These are phyloP conservation scores for Porpolomopsis calyptriformis DNA, from an alignment of 768 basidiomycete species.

Conservation along the genomic window DNA sequence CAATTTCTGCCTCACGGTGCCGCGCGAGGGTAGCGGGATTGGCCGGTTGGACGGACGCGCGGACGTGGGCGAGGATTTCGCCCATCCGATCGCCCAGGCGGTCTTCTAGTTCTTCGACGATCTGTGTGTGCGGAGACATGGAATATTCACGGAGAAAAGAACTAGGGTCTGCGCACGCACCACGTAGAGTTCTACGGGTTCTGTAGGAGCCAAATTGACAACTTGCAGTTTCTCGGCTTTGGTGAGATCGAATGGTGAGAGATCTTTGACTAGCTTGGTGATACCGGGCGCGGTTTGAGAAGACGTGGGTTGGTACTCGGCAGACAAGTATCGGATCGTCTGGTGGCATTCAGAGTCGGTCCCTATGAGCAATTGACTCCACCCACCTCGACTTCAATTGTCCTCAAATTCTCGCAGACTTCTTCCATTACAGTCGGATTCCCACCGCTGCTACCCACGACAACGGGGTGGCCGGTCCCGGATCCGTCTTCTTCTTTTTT, in stretches of 20 bases:
- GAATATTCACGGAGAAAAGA: not conserved
- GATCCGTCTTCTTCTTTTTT: constrained; percentile 68
- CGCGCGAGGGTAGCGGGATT: constrained; percentile 1
- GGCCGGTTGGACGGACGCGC: constrained; percentile 24
- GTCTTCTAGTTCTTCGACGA: constrained; percentile 86
- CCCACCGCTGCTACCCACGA: constrained; percentile 13
- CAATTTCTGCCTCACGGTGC: not conserved
- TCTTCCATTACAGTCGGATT: constrained; percentile 37
- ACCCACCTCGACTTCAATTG: constrained; percentile 74
- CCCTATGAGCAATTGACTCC: not conserved
- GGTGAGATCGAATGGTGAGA: constrained; percentile 64
- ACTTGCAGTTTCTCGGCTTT: constrained; percentile 90
- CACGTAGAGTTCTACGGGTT: constrained; percentile 79
- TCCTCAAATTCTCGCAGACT: constrained; percentile 70
- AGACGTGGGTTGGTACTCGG: constrained; percentile 58
- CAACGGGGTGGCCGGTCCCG: constrained; percentile 11
- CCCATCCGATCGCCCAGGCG: constrained; percentile 63
- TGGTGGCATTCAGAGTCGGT: constrained; percentile 20
- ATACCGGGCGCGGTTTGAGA: constrained; percentile 59
- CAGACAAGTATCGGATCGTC: constrained; percentile 80
- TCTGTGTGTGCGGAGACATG: constrained; percentile 34
- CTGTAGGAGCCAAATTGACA: constrained; percentile 79
- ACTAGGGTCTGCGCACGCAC: constrained; percentile 37
- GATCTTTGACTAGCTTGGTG: constrained; percentile 49
- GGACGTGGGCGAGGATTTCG: constrained; percentile 51